Percentiles rank a stretch among this genome's conserved stretches.
These are phyloP conservation scores for Geotrichum klebahnii DNA, from an alignment of 1,139 yeast genomes.

Conservation along the genomic window DNA sequence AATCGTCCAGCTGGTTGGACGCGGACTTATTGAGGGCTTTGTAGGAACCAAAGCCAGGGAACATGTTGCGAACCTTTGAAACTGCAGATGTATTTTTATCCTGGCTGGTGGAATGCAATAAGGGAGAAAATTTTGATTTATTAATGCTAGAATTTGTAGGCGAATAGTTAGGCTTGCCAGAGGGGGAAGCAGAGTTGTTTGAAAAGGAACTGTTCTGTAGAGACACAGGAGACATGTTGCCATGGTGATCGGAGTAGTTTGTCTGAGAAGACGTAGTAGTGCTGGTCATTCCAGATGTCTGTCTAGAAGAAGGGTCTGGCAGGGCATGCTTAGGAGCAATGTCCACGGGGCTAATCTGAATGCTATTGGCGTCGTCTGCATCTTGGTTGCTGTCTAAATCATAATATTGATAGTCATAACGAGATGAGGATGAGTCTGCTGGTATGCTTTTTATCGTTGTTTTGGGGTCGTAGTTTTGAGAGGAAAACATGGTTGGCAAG, in stretches of 20 bases:
- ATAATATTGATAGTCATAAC: conserved; percentile 13
- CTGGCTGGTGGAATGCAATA: conserved; percentile 10
- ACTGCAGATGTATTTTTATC: conserved; percentile 11
- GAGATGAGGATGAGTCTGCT: not conserved
- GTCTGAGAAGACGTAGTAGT: conserved; percentile 14
- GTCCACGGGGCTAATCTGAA: conserved; percentile 19
- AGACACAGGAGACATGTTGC: conserved; percentile 14
- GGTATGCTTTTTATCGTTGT: not conserved
- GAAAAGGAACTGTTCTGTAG: conserved; percentile 1
- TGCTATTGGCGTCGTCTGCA: conserved; percentile 17
- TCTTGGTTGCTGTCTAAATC: conserved; percentile 12
- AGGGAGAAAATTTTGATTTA: conserved; percentile 2
- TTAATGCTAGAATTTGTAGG: conserved; percentile 5
- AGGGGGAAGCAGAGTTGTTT: not conserved
- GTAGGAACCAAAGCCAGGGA: conserved; percentile 21
- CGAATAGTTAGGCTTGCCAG: not conserved
- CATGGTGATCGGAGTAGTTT: conserved; percentile 8
- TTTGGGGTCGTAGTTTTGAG: conserved; percentile 2
- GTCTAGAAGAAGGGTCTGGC: not conserved
- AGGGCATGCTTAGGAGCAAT: conserved; percentile 8
- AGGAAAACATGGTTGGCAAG: conserved; percentile 5
- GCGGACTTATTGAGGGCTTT: conserved; percentile 16
- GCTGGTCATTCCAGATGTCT: conserved; percentile 14
- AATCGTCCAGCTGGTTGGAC: not conserved
- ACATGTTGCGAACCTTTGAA: conserved; percentile 21